A percentile compares a stretch with the other conserved stretches of the same genome.
phyloP scores from a whole-genome alignment of 495 filamentous ascomycete genomes.

The Parathielavia appendiculata region DNA sequence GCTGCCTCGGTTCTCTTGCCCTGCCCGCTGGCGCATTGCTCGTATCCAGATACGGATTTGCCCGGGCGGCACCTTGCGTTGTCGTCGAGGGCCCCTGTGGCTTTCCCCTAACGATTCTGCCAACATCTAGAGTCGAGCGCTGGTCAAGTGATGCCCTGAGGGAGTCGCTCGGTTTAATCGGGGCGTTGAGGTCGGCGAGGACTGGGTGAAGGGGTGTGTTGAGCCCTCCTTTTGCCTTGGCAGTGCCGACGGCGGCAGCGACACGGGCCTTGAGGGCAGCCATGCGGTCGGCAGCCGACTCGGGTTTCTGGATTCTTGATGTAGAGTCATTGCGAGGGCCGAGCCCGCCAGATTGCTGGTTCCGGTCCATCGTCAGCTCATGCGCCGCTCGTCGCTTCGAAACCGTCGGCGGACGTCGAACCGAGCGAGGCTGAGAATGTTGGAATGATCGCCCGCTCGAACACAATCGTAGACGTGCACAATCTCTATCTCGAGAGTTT shows the following conservation, averaged over 20 bases:
- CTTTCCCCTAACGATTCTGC: constrained; percentile 24
- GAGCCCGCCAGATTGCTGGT: constrained; percentile 42
- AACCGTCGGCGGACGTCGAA: no score
- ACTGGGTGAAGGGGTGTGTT: constrained; percentile 89
- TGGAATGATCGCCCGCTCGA: background rate
- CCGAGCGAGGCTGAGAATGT: background rate
- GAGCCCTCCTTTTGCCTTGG: constrained; percentile 65
- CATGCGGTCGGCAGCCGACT: constrained; percentile 50
- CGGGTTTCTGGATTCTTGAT: constrained; percentile 48
- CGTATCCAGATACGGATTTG: constrained; percentile 85
- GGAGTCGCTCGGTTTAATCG: constrained; percentile 44
- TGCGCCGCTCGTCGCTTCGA: background rate
- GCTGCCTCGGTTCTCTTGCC: constrained; percentile 61
- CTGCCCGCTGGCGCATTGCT: constrained; percentile 58
- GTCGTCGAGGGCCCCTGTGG: constrained; percentile 32
- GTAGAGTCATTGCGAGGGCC: constrained; percentile 48
- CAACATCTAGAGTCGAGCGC: constrained; percentile 24
- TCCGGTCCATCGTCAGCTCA: constrained; percentile 40
- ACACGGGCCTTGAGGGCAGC: constrained; percentile 79
- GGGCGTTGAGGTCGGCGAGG: constrained; percentile 66
- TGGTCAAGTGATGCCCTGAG: constrained; percentile 20
- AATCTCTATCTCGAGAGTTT: background rate
- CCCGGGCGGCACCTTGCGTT: constrained; percentile 39
- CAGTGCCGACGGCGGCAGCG: constrained; percentile 61
- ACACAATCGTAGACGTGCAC: no score